These are phyloP conservation scores for Syzygium syzygioides DNA, from an alignment of 441 rosid species.

Conservation along the genomic window DNA sequence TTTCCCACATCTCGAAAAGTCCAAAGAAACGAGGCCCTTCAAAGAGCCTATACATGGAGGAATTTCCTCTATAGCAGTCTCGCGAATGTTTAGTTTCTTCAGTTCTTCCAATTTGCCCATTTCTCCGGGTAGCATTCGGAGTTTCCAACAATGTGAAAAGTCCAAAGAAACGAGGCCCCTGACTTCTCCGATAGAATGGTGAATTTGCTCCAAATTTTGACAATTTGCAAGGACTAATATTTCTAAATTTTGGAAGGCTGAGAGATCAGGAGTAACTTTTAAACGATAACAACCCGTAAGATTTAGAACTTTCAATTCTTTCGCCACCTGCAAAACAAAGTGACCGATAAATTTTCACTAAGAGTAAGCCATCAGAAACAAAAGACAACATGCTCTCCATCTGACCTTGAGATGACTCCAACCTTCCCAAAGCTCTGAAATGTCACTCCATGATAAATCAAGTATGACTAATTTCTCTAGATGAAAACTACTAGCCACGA, in stretches of 20 bases:
- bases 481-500: neutral
- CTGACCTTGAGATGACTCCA: neutral
- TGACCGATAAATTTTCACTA: neutral
- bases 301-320: neutral
- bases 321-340: neutral
- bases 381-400: fast-evolving
- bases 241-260: neutral
- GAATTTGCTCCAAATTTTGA: neutral
- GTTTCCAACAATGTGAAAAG: neutral
- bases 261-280: neutral
- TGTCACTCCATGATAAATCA: fast-evolving
- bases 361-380: neutral
- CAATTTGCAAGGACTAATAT: neutral
- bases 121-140: neutral
- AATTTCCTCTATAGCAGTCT: neutral
- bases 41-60: neutral
- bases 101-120: neutral
- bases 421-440: neutral
- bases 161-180: neutral
- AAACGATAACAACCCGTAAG: fast-evolving
- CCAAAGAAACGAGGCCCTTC: neutral
- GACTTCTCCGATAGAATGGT: neutral
- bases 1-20: neutral
- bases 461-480: fast-evolving
- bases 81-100: neutral